phyloP scores from a whole-genome alignment of 2,329 filamentous ascomycete species.

The Pseudopithomyces chartarum region DNA sequence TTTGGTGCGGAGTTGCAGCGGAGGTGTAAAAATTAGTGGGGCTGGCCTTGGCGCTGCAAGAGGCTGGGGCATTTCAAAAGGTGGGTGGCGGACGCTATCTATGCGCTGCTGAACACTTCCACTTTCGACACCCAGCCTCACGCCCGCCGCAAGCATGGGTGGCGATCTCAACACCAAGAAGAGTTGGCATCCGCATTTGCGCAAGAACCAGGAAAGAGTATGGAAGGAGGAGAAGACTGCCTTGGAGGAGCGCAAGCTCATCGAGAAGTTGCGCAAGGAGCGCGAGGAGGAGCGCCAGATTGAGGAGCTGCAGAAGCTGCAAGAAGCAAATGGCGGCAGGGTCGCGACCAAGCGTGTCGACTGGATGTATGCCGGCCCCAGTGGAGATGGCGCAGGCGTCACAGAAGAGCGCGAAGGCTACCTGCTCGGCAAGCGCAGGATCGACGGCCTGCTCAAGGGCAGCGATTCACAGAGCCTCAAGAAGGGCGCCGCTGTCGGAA shows the following conservation, averaged over 20 bases:
- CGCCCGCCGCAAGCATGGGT: not conserved
- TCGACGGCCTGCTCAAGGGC: conserved; percentile 79
- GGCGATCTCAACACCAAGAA: conserved; percentile 77
- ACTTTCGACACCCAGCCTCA: not conserved
- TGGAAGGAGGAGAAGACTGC: conserved; percentile 93
- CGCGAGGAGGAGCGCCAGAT: conserved; percentile 91
- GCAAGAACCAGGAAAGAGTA: conserved; percentile 88
- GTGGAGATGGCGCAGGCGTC: conserved; percentile 67
- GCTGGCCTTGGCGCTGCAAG: conserved; percentile 12
- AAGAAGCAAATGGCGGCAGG: conserved; percentile 84
- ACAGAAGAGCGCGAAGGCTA: conserved; percentile 93
- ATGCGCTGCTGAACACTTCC: not conserved
- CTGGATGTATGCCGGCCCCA: conserved; percentile 97
- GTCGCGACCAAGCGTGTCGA: conserved; percentile 85
- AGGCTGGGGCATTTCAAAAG: conserved; percentile 10
- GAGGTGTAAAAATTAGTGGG: conserved; percentile 19
- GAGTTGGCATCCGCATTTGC: conserved; percentile 77
- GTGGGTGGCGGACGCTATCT: conserved; percentile 6
- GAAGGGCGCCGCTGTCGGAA: conserved; percentile 59
- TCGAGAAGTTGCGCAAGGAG: conserved; percentile 89
- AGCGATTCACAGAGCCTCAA: conserved; percentile 76
- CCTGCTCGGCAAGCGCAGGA: conserved; percentile 86
- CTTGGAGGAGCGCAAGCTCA: conserved; percentile 91
- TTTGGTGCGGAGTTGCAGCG: conserved; percentile 1
- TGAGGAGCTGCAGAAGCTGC: conserved; percentile 86